Base-by-base conservation (phyloP, 371 early-diverging fungal species). In the Lichtheimia corymbifera region DNA sequence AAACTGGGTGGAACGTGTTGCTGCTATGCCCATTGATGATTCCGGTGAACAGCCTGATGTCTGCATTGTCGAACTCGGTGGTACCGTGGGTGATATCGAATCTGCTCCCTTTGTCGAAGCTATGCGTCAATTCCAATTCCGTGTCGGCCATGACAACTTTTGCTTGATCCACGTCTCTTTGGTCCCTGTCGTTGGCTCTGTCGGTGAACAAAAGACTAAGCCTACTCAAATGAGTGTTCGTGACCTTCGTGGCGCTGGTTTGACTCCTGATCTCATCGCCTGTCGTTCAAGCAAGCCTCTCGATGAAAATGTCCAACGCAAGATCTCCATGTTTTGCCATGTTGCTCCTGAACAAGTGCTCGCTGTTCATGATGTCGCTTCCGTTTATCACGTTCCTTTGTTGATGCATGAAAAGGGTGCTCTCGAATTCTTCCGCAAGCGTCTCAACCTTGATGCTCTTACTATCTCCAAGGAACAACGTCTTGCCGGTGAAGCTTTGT, bases 181-280 rank as follows among this genome's bases (percentile, higher is more conserved):
- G 56, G 90, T 99, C 3, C 98, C 99, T 50, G 92, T 98, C 5
- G 94, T 99, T 27, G 99, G 99, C 22, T 89, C 93, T 3, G 97
- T 97, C 27, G 96, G 95, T 57, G 99, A 99, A 73, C 98, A 98
- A 77, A 99, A 99, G 88, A 99, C 99, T 40, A 99, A 99, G 87
- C 98, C 98, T 55, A 97, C 99, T 7, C 99, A 99, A 78, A 89
- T 92, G 51, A 93, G 95, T 50, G 89, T 98, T 49, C 91, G 97
- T 61, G 97, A 98, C 67, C 84, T 98, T 50, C 90, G 98, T 69
- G 96, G 95, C 62, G 89, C 96, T 53, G 99, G 99, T 58, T 85
- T 99, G 35, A 85, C 89, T n/a, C 97, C 98, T 28, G 99, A 99
- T 74, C 76, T 99, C 65, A 93, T 99, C 68, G 97, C 99, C 11